Conservation (phyloP, 441 rosid genomes). For the Cnidoscolus chayamansa region DNA sequence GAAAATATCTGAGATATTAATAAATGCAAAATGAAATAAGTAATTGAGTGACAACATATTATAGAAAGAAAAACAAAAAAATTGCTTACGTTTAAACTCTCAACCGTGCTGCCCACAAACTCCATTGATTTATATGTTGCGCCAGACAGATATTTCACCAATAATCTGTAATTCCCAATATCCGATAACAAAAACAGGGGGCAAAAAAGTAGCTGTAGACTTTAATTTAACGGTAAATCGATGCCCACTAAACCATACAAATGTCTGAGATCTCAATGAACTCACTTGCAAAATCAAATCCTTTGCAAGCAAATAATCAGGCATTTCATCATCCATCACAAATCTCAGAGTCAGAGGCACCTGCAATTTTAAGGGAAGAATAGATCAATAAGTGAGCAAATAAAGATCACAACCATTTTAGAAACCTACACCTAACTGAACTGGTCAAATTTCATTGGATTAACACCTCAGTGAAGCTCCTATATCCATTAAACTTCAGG, state of each 20-base stretch:
- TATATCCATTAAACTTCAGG: not conserved
- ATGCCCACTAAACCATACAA: slow-evolving; percentile 6
- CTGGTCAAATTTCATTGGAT: not conserved
- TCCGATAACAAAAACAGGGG: not conserved
- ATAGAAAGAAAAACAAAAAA: not conserved
- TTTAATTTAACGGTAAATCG: not conserved
- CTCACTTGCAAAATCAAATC: slow-evolving; percentile 96
- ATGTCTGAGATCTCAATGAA: slow-evolving; percentile 9
- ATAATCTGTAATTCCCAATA: slow-evolving; percentile 54
- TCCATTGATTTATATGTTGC: slow-evolving; percentile 98
- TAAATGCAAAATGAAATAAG: not conserved
- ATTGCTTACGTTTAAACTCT: slow-evolving; percentile 69
- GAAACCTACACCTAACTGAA: not conserved
- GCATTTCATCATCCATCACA: slow-evolving; percentile 97
- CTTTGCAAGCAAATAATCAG: slow-evolving; percentile 80
- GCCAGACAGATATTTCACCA: slow-evolving; percentile 96
- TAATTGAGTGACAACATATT: slow-evolving; percentile 7
- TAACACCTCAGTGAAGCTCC: not conserved
- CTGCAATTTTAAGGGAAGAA: slow-evolving; percentile 36
- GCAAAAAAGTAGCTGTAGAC: not conserved
- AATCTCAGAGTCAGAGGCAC: slow-evolving; percentile 94
- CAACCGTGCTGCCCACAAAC: slow-evolving; percentile 86
- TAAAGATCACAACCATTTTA: not conserved
- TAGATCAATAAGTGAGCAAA: slow-evolving; percentile 2
- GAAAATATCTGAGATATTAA: slow-evolving; percentile 2